phyloP scores from a whole-genome alignment of 164 flowering plant genomes.

The Magnolia officinalis region DNA sequence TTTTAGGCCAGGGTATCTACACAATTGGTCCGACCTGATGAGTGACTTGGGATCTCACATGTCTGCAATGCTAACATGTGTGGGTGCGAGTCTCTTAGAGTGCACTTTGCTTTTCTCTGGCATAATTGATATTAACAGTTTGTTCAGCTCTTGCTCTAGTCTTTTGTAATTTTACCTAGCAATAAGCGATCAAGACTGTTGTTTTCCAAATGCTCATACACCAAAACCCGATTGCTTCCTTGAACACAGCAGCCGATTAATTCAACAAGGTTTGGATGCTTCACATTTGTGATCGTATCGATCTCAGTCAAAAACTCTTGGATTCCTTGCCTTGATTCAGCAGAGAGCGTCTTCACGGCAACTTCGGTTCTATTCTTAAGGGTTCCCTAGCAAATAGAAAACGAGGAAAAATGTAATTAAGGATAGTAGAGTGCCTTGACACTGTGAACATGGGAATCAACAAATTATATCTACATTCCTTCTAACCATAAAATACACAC shows the following conservation, averaged over 20 bases:
- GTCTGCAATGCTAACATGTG: no score
- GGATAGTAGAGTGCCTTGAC: background rate
- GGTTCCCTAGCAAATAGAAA: conserved; percentile 41
- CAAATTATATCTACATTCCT: no score
- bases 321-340: conserved; percentile 64
- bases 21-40: no score
- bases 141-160: background rate
- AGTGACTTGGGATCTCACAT: no score
- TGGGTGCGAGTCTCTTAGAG: no score
- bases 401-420: background rate
- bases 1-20: no score
- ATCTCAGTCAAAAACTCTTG: conserved; percentile 72
- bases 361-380: conserved; percentile 44
- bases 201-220: conserved; percentile 70
- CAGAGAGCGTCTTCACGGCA: conserved; percentile 70
- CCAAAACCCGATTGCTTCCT: conserved; percentile 49
- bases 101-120: background rate
- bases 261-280: conserved; percentile 72
- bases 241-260: conserved; percentile 67
- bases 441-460: background rate
- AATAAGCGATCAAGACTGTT: conserved; percentile 66
- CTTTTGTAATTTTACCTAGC: conserved; percentile 33
- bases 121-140: background rate
- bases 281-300: conserved; percentile 53
- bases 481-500: no score